phyloP scores from a whole-genome alignment of 2,329 filamentous ascomycete genomes.

The Trichoderma afroharzianum region DNA sequence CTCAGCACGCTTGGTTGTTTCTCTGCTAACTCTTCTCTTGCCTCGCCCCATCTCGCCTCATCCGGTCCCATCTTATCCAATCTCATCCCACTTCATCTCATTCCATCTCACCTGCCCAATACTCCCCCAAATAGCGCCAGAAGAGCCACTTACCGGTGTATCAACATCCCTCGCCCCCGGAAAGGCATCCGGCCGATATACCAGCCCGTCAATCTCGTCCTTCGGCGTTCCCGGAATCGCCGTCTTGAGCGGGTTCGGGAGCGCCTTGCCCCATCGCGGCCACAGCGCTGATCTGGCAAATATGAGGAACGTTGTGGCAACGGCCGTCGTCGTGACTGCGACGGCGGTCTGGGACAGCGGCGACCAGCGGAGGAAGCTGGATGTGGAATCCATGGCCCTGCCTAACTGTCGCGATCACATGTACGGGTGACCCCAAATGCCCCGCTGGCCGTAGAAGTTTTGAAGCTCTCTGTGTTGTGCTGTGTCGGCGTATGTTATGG shows the following conservation, averaged over 20 bases:
- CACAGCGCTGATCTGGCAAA: slow-evolving; percentile 36
- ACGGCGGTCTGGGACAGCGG: slow-evolving; percentile 24
- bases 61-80: neutral
- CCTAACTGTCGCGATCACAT: neutral
- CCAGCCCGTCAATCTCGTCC: slow-evolving; percentile 36
- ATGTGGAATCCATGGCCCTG: slow-evolving; percentile 29
- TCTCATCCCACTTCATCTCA: neutral
- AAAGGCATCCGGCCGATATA: slow-evolving; percentile 65
- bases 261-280: slow-evolving; percentile 37
- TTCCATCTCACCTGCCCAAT: neutral
- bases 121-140: neutral
- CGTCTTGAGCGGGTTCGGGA: slow-evolving; percentile 45
- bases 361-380: slow-evolving; percentile 24
- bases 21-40: neutral
- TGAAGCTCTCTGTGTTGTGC: neutral
- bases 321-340: slow-evolving; percentile 38
- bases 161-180: slow-evolving; percentile 70
- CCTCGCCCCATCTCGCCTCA: neutral
- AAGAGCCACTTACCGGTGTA: slow-evolving; percentile 51
- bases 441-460: neutral
- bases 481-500: neutral
- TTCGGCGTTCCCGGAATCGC: slow-evolving; percentile 35
- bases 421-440: neutral
- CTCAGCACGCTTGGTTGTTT: neutral
- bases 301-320: slow-evolving; percentile 38